phyloP scores from a whole-genome alignment of 768 basidiomycete species.

The Rubroboletus satanas region DNA sequence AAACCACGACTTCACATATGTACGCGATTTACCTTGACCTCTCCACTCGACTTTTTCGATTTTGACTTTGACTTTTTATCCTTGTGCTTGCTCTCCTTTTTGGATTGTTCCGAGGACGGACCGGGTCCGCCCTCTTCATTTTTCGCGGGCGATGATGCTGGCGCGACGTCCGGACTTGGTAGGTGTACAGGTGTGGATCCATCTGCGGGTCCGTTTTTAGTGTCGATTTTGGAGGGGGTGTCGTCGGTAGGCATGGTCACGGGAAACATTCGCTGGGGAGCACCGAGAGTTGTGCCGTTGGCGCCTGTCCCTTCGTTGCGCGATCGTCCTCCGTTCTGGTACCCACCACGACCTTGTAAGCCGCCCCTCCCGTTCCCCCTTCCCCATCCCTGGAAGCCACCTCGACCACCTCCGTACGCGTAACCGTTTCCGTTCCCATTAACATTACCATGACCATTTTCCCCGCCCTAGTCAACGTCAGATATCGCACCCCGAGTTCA shows the following conservation, averaged over 20 bases:
- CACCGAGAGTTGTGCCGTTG: conserved; percentile 70
- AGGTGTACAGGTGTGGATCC: background rate
- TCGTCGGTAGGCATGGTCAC: conserved; percentile 25
- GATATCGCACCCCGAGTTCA: background rate
- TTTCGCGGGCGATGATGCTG: background rate
- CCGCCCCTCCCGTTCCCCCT: conserved; percentile 36
- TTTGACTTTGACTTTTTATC: conserved; percentile 16
- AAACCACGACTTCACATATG: conserved; percentile 1
- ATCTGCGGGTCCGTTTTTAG: background rate
- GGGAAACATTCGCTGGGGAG: conserved; percentile 50
- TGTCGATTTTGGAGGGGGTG: background rate
- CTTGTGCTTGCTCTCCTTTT: conserved; percentile 22
- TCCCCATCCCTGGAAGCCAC: conserved; percentile 22
- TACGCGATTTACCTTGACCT: conserved; percentile 14
- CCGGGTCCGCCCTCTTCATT: background rate
- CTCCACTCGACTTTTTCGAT: conserved; percentile 2
- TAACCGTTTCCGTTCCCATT: conserved; percentile 19
- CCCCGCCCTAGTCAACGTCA: conserved; percentile 1
- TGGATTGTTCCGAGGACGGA: conserved; percentile 4
- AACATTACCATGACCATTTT: background rate
- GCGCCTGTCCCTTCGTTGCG: conserved; percentile 48
- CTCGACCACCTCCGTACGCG: conserved; percentile 11
- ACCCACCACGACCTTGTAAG: conserved; percentile 21
- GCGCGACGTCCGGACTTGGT: background rate
- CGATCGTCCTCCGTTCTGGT: conserved; percentile 26